These are phyloP conservation scores for Cochlearia excelsa DNA, from an alignment of 345 rosid species.

Conservation along the genomic window DNA sequence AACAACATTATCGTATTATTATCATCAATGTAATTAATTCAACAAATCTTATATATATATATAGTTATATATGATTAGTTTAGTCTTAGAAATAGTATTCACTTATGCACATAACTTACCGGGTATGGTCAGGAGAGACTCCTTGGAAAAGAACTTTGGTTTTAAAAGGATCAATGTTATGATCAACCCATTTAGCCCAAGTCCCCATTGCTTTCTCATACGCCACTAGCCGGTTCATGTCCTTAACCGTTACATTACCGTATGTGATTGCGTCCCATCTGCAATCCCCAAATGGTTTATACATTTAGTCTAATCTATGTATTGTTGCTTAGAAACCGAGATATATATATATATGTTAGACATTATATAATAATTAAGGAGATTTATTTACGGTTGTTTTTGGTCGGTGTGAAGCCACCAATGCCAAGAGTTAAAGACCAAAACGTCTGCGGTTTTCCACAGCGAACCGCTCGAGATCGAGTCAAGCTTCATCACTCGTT, in stretches of 20 bases:
- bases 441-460: slow-evolving; percentile 55
- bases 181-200: slow-evolving; percentile 68
- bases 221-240: slow-evolving; percentile 61
- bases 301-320: neutral
- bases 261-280: slow-evolving; percentile 62
- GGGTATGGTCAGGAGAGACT: slow-evolving; percentile 63
- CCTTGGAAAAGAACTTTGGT: slow-evolving; percentile 69
- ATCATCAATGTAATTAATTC: neutral
- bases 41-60: neutral
- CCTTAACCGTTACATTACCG: slow-evolving; percentile 35
- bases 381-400: slow-evolving; percentile 59
- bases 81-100: too few relatives aligned
- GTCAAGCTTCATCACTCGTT: slow-evolving; percentile 47
- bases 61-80: too few relatives aligned
- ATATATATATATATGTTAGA: neutral
- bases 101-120: slow-evolving; percentile 30
- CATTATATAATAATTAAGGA: neutral
- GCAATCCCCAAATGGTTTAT: slow-evolving; percentile 20
- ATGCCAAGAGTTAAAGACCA: slow-evolving; percentile 84
- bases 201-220: slow-evolving; percentile 60
- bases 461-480: slow-evolving; percentile 50
- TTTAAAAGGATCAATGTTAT: slow-evolving; percentile 42
- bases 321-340: neutral
- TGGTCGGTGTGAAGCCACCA: slow-evolving; percentile 88
- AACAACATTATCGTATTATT: neutral